Evolutionary conservation across 2,329 filamentous ascomycete species (phyloP).

Genomic region (Aphanocladium album): DNA sequence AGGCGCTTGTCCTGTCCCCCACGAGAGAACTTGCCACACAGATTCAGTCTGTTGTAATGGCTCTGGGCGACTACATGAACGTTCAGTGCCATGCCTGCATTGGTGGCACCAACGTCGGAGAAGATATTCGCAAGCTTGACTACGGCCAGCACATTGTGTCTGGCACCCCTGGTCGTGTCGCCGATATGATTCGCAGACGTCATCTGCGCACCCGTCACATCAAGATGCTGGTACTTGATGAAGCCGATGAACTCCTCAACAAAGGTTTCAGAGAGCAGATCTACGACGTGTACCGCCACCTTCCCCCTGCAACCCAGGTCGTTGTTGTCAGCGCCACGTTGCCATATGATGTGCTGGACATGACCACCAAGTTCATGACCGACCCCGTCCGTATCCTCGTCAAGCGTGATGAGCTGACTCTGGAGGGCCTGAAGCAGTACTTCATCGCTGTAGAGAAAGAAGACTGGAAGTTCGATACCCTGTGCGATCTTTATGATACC

Average conservation of each 20-base stretch:
- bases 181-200: slow-evolving; percentile 57
- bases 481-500: slow-evolving; percentile 98
- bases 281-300: slow-evolving; percentile 96
- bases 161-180: slow-evolving; percentile 91
- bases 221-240: slow-evolving; percentile 59
- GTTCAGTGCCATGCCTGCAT: slow-evolving; percentile 99
- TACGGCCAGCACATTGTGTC: slow-evolving; percentile 98
- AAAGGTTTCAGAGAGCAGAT: slow-evolving; percentile 97
- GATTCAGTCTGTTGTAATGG: slow-evolving; percentile 98
- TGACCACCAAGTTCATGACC: slow-evolving; percentile 99
- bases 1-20: slow-evolving; percentile 91
- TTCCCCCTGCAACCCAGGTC: slow-evolving; percentile 95
- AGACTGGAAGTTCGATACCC: slow-evolving; percentile 99
- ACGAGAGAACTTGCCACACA: slow-evolving; percentile 96
- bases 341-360: slow-evolving; percentile 95
- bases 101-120: slow-evolving; percentile 93
- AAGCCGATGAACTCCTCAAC: slow-evolving; percentile 67
- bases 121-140: slow-evolving; percentile 95
- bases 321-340: slow-evolving; percentile 95
- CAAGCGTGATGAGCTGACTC: slow-evolving; percentile 96
- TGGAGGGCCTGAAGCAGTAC: slow-evolving; percentile 97
- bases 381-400: slow-evolving; percentile 94
- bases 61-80: slow-evolving; percentile 99
- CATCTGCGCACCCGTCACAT: slow-evolving; percentile 55
- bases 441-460: slow-evolving; percentile 99